Percentiles rank a stretch among this genome's conserved stretches.
phyloP scores from a whole-genome alignment of 805 yeast genomes.

The Yarrowia bubula region DNA sequence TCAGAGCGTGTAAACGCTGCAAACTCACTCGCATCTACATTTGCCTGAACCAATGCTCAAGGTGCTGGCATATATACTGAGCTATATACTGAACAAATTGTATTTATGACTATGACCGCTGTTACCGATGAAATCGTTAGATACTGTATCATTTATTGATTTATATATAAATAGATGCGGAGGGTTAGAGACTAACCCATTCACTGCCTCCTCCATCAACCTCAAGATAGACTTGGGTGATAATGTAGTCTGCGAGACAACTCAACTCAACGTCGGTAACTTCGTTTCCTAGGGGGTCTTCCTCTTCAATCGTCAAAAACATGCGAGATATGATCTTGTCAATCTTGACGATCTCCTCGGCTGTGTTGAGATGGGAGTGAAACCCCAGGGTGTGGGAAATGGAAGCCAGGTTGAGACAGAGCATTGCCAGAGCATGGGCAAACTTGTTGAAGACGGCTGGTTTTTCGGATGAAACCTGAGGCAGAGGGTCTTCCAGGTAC shows the following conservation, averaged over 20 bases:
- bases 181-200: constrained; percentile 33
- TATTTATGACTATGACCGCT: background rate
- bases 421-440: constrained; percentile 39
- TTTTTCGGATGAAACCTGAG: constrained; percentile 27
- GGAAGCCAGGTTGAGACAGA: constrained; percentile 36
- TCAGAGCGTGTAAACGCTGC: constrained; percentile 21
- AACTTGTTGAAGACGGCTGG: constrained; percentile 37
- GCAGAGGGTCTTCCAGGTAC: constrained; percentile 19
- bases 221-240: constrained; percentile 39
- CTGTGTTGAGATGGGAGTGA: constrained; percentile 29
- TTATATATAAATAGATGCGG: background rate
- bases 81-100: constrained; percentile 20
- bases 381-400: constrained; percentile 37
- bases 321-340: constrained; percentile 32
- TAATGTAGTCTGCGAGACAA: constrained; percentile 31
- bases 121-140: no score
- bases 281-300: background rate
- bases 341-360: constrained; percentile 33
- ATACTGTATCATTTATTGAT: background rate
- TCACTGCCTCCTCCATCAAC: constrained; percentile 40
- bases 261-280: constrained; percentile 5
- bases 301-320: constrained; percentile 18
- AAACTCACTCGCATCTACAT: constrained; percentile 6
- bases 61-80: constrained; percentile 21
- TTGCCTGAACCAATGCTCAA: constrained; percentile 20